Evolutionary conservation across 2,329 filamentous ascomycete species (phyloP).

Genomic region (Neopestalotiopsis sp.): DNA sequence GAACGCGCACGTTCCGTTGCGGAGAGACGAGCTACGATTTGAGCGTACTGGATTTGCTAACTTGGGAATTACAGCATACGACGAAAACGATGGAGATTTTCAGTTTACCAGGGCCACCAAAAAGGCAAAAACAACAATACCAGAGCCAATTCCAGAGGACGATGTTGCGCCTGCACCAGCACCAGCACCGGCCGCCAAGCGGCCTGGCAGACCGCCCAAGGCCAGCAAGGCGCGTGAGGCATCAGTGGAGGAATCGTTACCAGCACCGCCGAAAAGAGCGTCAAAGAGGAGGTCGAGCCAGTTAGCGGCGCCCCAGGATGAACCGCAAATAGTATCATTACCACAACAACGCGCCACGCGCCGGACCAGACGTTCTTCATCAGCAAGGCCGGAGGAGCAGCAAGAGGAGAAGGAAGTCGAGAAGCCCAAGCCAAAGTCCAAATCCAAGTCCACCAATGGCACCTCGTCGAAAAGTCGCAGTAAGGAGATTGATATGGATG

Average conservation of each 20-base stretch:
- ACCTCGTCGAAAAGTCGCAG: conserved; percentile 4
- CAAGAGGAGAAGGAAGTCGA: conserved; percentile 24
- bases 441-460: conserved; percentile 29
- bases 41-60: not conserved
- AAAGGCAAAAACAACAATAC: conserved; percentile 62
- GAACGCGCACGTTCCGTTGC: not conserved
- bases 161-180: conserved; percentile 42
- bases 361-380: conserved; percentile 50
- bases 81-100: conserved; percentile 81
- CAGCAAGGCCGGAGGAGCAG: conserved; percentile 37
- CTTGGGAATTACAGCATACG: conserved; percentile 51
- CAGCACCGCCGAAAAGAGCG: conserved; percentile 46
- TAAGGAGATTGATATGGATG: conserved; percentile 8
- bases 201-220: conserved; percentile 42
- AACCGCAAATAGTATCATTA: conserved; percentile 18
- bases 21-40: not conserved
- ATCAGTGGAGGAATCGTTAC: conserved; percentile 24
- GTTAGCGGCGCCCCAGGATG: conserved; percentile 30
- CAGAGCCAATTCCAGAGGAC: conserved; percentile 45
- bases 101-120: conserved; percentile 74
- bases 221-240: conserved; percentile 26
- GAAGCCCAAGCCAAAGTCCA: conserved; percentile 26
- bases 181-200: conserved; percentile 36
- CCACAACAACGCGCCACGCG: conserved; percentile 47
- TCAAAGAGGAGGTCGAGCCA: conserved; percentile 42